These are phyloP conservation scores for Colletotrichum shisoi DNA, from an alignment of 2,329 filamentous ascomycete species.

Conservation along the genomic window DNA sequence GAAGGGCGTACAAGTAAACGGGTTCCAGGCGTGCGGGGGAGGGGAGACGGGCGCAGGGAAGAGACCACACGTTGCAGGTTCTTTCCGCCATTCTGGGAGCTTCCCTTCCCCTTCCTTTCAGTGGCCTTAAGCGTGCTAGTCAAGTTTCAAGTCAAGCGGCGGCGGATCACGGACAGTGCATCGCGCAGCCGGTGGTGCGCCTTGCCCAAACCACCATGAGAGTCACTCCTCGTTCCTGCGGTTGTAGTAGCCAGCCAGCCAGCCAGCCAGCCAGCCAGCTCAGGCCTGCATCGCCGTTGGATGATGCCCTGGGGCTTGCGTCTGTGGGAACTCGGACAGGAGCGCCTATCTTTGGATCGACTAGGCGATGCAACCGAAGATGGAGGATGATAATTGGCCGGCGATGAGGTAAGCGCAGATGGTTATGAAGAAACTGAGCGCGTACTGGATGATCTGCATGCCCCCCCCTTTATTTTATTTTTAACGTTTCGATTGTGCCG, in stretches of 20 bases:
- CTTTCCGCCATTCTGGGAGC: too few species aligned
- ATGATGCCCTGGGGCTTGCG: constrained; percentile 3
- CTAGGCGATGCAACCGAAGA: constrained; percentile 12
- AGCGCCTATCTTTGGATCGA: constrained; percentile 6
- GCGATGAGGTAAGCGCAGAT: not conserved
- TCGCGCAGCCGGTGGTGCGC: constrained; percentile 8
- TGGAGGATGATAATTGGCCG: not conserved
- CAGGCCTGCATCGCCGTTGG: constrained; percentile 3
- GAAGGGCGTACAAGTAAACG: not conserved
- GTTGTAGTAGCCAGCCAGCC: not conserved
- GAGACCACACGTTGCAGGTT: too few species aligned
- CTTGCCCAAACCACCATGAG: not conserved
- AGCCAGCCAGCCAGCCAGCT: too few species aligned
- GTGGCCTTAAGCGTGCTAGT: not conserved
- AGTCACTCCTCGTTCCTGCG: constrained; percentile 39
- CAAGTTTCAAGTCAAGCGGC: not conserved
- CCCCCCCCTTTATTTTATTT: too few species aligned
- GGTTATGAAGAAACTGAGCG: not conserved
- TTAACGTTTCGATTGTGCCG: constrained; percentile 2
- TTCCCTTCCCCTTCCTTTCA: too few species aligned
- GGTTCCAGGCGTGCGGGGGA: not conserved
- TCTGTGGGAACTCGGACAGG: constrained; percentile 9
- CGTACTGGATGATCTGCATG: not conserved
- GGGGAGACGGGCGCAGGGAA: too few species aligned
- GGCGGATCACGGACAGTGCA: constrained; percentile 10